Conservation (phyloP, 2,329 filamentous ascomycete genomes). For the Ophiostoma pallidulum region DNA sequence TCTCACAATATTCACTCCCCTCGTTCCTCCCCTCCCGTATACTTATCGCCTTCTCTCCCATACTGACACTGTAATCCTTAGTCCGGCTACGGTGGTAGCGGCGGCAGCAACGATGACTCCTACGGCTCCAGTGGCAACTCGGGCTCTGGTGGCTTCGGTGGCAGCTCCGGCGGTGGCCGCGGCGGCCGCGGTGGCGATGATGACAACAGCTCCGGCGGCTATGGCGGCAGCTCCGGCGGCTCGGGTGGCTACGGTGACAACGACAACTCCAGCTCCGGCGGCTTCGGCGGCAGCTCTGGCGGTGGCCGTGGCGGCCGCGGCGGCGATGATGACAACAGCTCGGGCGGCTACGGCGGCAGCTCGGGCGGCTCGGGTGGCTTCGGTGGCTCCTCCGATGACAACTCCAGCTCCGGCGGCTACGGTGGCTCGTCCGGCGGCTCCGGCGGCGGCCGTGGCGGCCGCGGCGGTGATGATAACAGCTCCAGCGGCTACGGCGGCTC, state of each 20-base stretch:
- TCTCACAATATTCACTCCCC: neutral
- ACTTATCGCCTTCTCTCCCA: neutral
- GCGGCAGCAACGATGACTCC: slow-evolving; percentile 2
- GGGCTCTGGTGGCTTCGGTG: slow-evolving; percentile 7
- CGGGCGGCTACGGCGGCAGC: slow-evolving; percentile 9
- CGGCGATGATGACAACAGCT: slow-evolving; percentile 15
- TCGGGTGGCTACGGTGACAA: slow-evolving; percentile 13
- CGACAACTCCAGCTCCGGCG: slow-evolving; percentile 8
- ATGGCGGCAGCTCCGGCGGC: neutral
- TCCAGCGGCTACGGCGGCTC: slow-evolving; percentile 11
- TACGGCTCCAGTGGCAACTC: slow-evolving; percentile 13
- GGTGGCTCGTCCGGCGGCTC: no score
- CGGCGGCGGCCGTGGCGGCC: slow-evolving; percentile 6
- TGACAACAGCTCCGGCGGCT: neutral
- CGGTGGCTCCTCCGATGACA: neutral
- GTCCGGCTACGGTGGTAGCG: neutral
- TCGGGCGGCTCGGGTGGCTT: neutral
- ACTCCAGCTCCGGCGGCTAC: slow-evolving; percentile 5
- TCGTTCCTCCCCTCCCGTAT: no score
- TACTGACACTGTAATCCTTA: neutral
- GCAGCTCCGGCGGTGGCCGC: slow-evolving; percentile 13
- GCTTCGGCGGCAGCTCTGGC: slow-evolving; percentile 16
- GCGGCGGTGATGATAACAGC: slow-evolving; percentile 7
- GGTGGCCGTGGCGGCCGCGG: slow-evolving; percentile 17
- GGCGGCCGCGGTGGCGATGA: neutral